Percentiles rank a stretch among this genome's conserved stretches.
Conservation (phyloP, 345 rosid species). For the Trapa incisa region DNA sequence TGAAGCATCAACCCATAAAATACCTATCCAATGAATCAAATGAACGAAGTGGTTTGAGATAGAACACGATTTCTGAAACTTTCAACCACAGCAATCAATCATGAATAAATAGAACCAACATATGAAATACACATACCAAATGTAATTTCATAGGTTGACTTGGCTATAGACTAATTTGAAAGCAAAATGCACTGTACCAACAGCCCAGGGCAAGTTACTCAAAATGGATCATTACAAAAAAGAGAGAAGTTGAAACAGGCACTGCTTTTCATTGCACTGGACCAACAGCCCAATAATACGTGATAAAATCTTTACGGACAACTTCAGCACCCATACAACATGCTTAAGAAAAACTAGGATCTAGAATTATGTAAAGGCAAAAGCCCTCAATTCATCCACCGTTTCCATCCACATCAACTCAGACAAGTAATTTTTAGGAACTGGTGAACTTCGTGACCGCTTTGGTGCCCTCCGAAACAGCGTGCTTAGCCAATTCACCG, state of each 20-base stretch:
- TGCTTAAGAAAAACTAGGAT: neutral
- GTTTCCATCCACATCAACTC: neutral
- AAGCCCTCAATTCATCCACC: neutral
- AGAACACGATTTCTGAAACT: neutral
- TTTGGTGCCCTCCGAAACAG: constrained; percentile 32
- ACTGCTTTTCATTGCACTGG: neutral
- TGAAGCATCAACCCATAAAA: neutral
- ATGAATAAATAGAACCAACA: too few species aligned
- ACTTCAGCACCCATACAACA: neutral
- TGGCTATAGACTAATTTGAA: too few species aligned
- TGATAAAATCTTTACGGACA: neutral
- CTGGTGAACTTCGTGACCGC: constrained; percentile 37
- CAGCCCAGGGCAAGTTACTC: neutral
- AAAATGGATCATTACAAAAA: neutral
- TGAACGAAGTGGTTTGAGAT: neutral
- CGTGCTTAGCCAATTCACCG: constrained; percentile 28
- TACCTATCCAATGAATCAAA: neutral
- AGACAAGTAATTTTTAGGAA: constrained; percentile 9
- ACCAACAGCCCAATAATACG: neutral
- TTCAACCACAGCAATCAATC: neutral
- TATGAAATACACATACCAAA: too few species aligned
- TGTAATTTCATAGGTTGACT: too few species aligned
- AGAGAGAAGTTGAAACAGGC: neutral
- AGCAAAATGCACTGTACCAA: neutral
- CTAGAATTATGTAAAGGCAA: neutral